These are phyloP conservation scores for Boletus pseudo-olivaceus DNA, from an alignment of 768 basidiomycete genomes.

Conservation along the genomic window DNA sequence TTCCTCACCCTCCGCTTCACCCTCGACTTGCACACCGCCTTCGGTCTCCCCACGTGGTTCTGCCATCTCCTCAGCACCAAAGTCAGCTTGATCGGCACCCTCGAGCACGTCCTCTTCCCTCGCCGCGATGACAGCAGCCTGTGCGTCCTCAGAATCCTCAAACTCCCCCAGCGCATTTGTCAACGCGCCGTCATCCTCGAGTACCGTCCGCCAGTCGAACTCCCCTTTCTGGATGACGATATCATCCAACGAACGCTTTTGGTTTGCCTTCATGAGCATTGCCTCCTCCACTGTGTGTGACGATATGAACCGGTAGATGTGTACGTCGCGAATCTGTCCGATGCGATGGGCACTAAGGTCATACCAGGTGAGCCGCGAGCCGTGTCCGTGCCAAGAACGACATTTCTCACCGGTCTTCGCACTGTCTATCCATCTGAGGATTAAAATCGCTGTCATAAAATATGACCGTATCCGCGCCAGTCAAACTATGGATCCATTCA, in stretches of 20 bases:
- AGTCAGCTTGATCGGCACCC: slow-evolving; percentile 79
- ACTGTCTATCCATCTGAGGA: slow-evolving; percentile 97
- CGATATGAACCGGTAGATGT: slow-evolving; percentile 93
- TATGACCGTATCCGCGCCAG: slow-evolving; percentile 91
- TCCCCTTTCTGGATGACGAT: slow-evolving; percentile 92
- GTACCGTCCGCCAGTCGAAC: slow-evolving; percentile 89
- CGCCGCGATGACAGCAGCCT: slow-evolving; percentile 75
- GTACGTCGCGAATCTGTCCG: slow-evolving; percentile 93
- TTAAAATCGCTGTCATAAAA: slow-evolving; percentile 98
- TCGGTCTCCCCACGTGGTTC: slow-evolving; percentile 30
- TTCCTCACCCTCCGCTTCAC: slow-evolving; percentile 36
- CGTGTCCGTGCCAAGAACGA: neutral
- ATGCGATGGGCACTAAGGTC: slow-evolving; percentile 86
- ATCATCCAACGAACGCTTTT: slow-evolving; percentile 88
- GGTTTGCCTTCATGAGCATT: slow-evolving; percentile 95
- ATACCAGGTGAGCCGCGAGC: neutral
- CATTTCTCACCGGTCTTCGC: slow-evolving; percentile 76
- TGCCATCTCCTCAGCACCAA: slow-evolving; percentile 46
- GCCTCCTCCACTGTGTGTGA: slow-evolving; percentile 92
- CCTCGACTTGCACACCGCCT: slow-evolving; percentile 28
- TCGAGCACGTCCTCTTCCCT: slow-evolving; percentile 68
- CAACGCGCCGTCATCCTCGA: slow-evolving; percentile 60
- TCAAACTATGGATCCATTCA: slow-evolving; percentile 46
- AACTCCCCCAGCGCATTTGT: slow-evolving; percentile 77
- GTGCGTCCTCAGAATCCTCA: slow-evolving; percentile 85